Base-by-base conservation (phyloP, 345 rosid species). In the Murraya paniculata region DNA sequence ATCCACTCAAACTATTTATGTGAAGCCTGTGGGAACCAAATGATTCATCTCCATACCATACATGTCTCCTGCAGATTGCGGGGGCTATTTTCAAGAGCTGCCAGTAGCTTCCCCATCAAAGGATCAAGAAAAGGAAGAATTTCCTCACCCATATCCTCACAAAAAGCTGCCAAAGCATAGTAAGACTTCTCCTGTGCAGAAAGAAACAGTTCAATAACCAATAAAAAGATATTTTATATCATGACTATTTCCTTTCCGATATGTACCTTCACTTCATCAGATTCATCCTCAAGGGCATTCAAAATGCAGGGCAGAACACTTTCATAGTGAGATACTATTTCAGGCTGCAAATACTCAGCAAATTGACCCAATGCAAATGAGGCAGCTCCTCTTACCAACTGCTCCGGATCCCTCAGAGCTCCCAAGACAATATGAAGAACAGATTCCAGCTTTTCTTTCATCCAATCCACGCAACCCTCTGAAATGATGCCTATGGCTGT, bases 271-370 rank as follows among this genome's bases (percentile, higher is more conserved):
- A 97, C 99, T 90, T 94, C 98, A 77, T 91, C 98, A 76, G 98
- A 93, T 65, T 88, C 62, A 90, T 94, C 98, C 82, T 97, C 99
- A 72, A 97, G 87, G 73, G 99, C 98, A 85, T 81, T 89, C 76
- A 97, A 89, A 78, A 97, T 87, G 85, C 98, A 93, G 50, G 98
- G 98, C 82, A 97, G 97, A 84, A 97, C 92, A 76, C 81, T 91
- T 79, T 88, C 93, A 83, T 93, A 85, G 80, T 91, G 97, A 76
- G 93, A 86, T 28, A 92, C 80, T 67, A 97, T 93, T 84, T 97
- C 99, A 36, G 99, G 99, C 87, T 97, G 99, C 83, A 97, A 91
- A 90, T 97, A 82, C 88, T 97, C 99, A 2, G 99, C 97, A 76
- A 92, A 97, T 78, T 97, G 99, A 74, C 99, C 99, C 83, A 97